These are phyloP conservation scores for Cystobasidium sp. DNA, from an alignment of 1,284 basidiomycete species.

Conservation along the genomic window DNA sequence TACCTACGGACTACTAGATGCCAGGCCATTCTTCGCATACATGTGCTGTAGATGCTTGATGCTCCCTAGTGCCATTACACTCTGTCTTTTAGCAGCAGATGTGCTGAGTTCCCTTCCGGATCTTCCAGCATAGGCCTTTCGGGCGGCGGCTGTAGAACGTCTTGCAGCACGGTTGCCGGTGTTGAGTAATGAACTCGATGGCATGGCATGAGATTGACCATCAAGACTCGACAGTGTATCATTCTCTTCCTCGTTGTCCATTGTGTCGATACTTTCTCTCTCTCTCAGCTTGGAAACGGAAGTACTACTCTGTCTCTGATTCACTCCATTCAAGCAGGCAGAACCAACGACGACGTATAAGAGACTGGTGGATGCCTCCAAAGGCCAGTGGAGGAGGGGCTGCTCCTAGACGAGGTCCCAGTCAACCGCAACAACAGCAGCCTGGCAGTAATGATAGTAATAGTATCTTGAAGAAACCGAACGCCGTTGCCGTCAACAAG, in stretches of 20 bases:
- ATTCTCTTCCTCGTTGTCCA: neutral
- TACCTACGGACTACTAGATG: conserved; percentile 71
- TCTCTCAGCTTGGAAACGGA: too few relatives aligned
- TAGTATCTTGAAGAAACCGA: neutral
- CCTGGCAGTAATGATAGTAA: neutral
- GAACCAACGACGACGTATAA: neutral
- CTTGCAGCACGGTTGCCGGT: too few relatives aligned
- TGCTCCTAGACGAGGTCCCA: conserved; percentile 4
- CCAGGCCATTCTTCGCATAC: conserved; percentile 79
- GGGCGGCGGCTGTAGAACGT: neutral
- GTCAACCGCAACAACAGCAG: neutral
- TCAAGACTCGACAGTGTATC: too few relatives aligned
- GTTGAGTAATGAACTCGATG: too few relatives aligned
- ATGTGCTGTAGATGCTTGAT: conserved; percentile 81
- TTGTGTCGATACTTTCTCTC: neutral
- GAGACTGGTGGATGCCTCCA: conserved; percentile 23
- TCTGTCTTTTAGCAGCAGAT: conserved; percentile 75
- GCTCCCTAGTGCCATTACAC: conserved; percentile 80
- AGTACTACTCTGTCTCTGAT: neutral
- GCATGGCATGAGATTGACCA: too few relatives aligned
- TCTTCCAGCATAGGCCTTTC: conserved; percentile 23
- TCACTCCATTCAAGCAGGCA: neutral
- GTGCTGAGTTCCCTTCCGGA: conserved; percentile 27
- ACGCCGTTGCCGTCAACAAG: too few relatives aligned
- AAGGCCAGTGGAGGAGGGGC: neutral